Base-by-base conservation (phyloP, 2,329 filamentous ascomycete genomes). In the Aspergillus neotritici region DNA sequence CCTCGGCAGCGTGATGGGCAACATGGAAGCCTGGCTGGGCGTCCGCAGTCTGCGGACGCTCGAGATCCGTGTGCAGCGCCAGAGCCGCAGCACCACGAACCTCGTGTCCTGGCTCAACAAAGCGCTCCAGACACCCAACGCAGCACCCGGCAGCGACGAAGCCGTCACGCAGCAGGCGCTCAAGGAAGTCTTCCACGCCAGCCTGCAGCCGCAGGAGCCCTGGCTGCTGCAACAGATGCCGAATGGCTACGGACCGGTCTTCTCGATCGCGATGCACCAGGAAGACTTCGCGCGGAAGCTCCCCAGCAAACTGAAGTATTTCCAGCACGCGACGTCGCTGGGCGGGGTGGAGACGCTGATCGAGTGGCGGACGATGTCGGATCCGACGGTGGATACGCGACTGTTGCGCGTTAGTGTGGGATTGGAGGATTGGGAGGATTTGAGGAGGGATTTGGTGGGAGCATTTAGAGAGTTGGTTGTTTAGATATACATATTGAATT, bases 321-420 rank as follows among this genome's bases (percentile, higher is more conserved):
- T 97, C 72, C 87, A 95, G 56, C 93, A 98, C 67, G 93, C 93
- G 5, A 98, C 93, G 2, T 94, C 87, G 64, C 68, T 97, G 21
- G 93, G 93, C 2, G 91, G 93, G 4, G 88, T 97, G 8, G 93
- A 97, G 77, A 93, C 87, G 60, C 68, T 97, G 71, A 90, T 98
- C 55, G 93, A 98, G 76, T 98, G 93, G 93, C 77, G 93, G 46
- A 80, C 85, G 37, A 93, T 98, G 87, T 84, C 82, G 46, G 93
- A 98, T 72, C 57, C 67, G 3, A 73, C 64, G 1, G 82, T 94
- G 31, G 87, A 94, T 60, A 78, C 74, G 59, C 74, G 79, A 45
- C 65, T 97, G 63, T 59, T 96, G 65, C 73, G 93, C 40, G 70
- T 98, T 25, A 96, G 90, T 64, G 70, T 96, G 29, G 93, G 93